Conservation (phyloP, 1,284 basidiomycete species). For the Takashimella tepidaria region DNA sequence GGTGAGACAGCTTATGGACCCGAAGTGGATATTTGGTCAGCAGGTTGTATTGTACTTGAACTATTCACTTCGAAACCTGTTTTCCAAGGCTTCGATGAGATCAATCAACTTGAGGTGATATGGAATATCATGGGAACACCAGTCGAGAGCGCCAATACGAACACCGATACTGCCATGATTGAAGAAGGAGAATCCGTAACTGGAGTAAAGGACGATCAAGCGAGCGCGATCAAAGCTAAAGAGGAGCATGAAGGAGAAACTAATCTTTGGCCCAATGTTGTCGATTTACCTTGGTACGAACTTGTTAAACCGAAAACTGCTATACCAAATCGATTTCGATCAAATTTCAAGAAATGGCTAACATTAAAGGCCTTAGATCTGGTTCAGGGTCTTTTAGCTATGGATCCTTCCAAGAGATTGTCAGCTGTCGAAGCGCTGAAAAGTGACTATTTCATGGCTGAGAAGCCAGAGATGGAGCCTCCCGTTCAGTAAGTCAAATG, state of each 20-base stretch:
- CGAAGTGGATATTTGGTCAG: conserved; percentile 99
- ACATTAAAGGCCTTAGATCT: conserved; percentile 77
- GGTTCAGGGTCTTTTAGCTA: conserved; percentile 74
- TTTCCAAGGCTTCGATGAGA: conserved; percentile 95
- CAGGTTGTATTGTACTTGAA: conserved; percentile 98
- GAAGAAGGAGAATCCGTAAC: neutral
- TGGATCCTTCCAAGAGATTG: conserved; percentile 72
- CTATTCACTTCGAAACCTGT: conserved; percentile 90
- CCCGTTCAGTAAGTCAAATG: conserved; percentile 67
- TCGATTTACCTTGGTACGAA: conserved; percentile 93
- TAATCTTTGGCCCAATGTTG: conserved; percentile 66
- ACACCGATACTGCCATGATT: neutral
- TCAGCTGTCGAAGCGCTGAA: conserved; percentile 75
- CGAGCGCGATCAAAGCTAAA: neutral
- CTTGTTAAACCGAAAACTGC: conserved; percentile 78
- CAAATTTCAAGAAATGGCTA: conserved; percentile 78
- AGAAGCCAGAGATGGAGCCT: conserved; percentile 65
- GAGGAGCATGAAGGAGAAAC: neutral
- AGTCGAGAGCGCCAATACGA: conserved; percentile 55
- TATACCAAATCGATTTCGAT: conserved; percentile 66
- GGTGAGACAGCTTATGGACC: conserved; percentile 95
- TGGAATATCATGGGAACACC: conserved; percentile 89
- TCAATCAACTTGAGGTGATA: conserved; percentile 90
- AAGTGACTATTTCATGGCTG: conserved; percentile 73
- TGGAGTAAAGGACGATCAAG: too few relatives aligned